These are phyloP conservation scores for Cryptococcus sp. DNA, from an alignment of 1,284 basidiomycete species.

Conservation along the genomic window DNA sequence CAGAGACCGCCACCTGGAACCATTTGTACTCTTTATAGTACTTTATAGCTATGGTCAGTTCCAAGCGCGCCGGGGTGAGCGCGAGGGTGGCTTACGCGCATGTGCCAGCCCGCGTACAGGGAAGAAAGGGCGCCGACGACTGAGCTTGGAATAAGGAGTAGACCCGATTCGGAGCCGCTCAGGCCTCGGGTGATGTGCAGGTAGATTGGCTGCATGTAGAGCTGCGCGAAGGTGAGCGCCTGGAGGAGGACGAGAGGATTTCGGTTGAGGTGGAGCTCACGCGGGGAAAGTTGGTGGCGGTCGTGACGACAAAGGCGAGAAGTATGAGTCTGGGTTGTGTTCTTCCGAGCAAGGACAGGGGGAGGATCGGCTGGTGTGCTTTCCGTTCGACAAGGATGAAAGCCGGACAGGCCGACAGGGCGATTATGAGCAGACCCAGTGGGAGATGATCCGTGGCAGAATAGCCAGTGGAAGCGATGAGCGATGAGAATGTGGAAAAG, in stretches of 20 bases:
- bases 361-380: conserved; percentile 31
- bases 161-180: conserved; percentile 27
- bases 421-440: conserved; percentile 13
- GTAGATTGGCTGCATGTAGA: conserved; percentile 38
- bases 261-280: conserved; percentile 17
- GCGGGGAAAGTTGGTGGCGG: conserved; percentile 23
- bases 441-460: conserved; percentile 27
- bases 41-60: no score
- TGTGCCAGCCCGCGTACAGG: conserved; percentile 36
- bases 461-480: conserved; percentile 25
- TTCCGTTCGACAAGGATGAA: conserved; percentile 27
- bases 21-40: conserved; percentile 35
- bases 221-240: conserved; percentile 2
- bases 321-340: conserved; percentile 24
- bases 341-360: conserved; percentile 24
- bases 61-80: no score
- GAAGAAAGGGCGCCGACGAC: conserved; percentile 25
- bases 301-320: conserved; percentile 21
- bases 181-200: conserved; percentile 30
- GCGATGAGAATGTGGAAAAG: conserved; percentile 25
- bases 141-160: conserved; percentile 27
- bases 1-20: conserved; percentile 22
- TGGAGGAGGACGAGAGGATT: no score
- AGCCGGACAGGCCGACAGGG: conserved; percentile 14
- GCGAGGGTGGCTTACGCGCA: conserved; percentile 18